These are phyloP conservation scores for Metarhizium sp. DNA, from an alignment of 2,329 filamentous ascomycete species.

Conservation along the genomic window DNA sequence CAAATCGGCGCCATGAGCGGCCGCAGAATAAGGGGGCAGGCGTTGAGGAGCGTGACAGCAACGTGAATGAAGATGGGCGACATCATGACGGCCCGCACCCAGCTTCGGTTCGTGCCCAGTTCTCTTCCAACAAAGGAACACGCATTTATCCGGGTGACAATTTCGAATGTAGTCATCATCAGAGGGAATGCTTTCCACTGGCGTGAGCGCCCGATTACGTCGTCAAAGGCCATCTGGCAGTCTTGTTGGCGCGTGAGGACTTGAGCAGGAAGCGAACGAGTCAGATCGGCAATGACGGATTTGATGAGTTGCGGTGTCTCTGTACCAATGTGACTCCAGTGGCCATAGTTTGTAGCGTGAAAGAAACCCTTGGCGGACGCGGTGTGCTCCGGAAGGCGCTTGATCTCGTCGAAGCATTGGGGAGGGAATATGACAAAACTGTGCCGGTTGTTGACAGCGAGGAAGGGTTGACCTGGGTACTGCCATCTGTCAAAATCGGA, in stretches of 20 bases:
- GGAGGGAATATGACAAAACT: not conserved
- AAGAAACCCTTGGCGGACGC: not conserved
- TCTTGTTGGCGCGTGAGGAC: not conserved
- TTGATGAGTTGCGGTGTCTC: not conserved
- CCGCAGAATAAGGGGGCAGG: not conserved
- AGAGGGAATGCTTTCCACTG: slow-evolving; percentile 1
- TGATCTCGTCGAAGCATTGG: slow-evolving; percentile 1
- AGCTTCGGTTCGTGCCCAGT: not conserved
- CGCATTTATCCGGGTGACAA: too few relatives aligned
- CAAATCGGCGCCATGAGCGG: not conserved
- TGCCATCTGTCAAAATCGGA: too few relatives aligned
- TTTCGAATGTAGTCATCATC: too few relatives aligned
- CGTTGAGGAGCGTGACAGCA: not conserved
- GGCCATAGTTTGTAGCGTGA: not conserved
- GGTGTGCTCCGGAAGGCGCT: slow-evolving; percentile 1
- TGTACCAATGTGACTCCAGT: not conserved
- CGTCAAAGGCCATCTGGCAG: not conserved
- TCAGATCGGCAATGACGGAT: not conserved
- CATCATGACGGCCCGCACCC: not conserved
- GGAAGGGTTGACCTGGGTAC: too few relatives aligned
- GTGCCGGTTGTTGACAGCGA: too few relatives aligned
- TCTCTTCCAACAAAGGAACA: not conserved
- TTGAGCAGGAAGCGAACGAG: not conserved
- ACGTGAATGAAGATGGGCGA: not conserved
- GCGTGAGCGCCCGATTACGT: not conserved